phyloP scores from a whole-genome alignment of 2,329 filamentous ascomycete genomes.

The Sporothrix pseudoabietina region DNA sequence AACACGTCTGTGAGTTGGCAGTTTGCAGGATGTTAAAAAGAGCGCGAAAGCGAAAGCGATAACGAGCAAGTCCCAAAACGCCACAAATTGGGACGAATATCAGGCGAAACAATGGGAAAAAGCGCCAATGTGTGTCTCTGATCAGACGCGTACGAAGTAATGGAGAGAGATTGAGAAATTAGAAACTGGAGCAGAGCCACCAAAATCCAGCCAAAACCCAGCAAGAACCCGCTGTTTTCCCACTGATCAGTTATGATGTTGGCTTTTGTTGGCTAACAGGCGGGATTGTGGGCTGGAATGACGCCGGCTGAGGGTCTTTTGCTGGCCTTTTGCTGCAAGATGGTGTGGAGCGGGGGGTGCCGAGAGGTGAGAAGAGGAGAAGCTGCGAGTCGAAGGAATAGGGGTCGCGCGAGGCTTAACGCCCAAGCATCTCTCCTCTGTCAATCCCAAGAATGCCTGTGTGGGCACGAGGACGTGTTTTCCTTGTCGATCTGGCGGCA shows the following conservation, averaged over 20 bases:
- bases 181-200: background rate
- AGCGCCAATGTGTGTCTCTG: slow-evolving; percentile 14
- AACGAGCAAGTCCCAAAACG: background rate
- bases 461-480: background rate
- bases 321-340: background rate
- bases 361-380: background rate
- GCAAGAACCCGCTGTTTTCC: background rate
- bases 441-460: background rate
- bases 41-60: slow-evolving; percentile 4
- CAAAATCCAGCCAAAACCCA: too few relatives aligned
- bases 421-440: background rate
- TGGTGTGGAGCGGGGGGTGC: background rate
- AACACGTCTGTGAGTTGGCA: background rate
- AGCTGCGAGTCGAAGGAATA: background rate
- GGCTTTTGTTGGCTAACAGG: background rate
- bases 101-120: background rate
- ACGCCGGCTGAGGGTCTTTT: background rate
- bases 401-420: slow-evolving; percentile 8
- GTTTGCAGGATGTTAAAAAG: slow-evolving; percentile 4
- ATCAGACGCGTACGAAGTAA: slow-evolving; percentile 9
- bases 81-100: background rate
- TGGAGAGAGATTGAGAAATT: background rate
- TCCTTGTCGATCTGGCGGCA: slow-evolving; percentile 19
- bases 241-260: background rate
- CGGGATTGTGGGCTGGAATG: slow-evolving; percentile 24